These are phyloP conservation scores for Linum trigynum DNA, from an alignment of 345 rosid genomes.

Conservation along the genomic window DNA sequence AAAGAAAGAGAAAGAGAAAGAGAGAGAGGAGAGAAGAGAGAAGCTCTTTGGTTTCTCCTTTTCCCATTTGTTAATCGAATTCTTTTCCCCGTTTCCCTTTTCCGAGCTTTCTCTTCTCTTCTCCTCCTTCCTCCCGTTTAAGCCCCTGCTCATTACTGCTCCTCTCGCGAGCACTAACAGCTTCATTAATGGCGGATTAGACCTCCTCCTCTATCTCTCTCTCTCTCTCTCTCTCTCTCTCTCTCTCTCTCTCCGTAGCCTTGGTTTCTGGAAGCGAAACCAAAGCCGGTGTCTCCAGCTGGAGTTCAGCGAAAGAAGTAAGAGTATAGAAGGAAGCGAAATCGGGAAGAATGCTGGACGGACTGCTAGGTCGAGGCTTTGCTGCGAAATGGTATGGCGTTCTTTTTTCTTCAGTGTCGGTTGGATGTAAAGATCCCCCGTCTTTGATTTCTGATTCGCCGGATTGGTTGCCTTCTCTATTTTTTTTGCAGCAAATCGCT, in stretches of 20 bases:
- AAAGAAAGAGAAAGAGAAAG: too few species aligned
- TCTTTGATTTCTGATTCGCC: background rate
- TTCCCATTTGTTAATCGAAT: background rate
- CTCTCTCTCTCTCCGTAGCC: background rate
- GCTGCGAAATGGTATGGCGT: slow-evolving; percentile 53
- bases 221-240: background rate
- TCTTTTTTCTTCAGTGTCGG: background rate
- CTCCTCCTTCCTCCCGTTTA: background rate
- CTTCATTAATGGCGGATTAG: background rate
- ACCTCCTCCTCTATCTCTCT: background rate
- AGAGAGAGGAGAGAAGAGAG: background rate
- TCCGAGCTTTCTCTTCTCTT: too few species aligned
- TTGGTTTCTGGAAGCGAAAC: background rate
- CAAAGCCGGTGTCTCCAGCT: background rate
- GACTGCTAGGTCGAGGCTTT: slow-evolving; percentile 74
- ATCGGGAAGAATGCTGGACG: slow-evolving; percentile 62
- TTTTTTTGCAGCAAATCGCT: slow-evolving; percentile 50
- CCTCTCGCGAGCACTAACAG: background rate
- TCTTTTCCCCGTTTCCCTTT: background rate
- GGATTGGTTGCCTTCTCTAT: background rate
- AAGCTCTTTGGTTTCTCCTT: background rate
- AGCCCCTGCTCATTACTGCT: background rate
- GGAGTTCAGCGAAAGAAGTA: background rate
- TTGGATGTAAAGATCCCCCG: background rate
- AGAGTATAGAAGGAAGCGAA: slow-evolving; percentile 9